Conservation (phyloP, 768 basidiomycete species). For the Trametes sanguinea region DNA sequence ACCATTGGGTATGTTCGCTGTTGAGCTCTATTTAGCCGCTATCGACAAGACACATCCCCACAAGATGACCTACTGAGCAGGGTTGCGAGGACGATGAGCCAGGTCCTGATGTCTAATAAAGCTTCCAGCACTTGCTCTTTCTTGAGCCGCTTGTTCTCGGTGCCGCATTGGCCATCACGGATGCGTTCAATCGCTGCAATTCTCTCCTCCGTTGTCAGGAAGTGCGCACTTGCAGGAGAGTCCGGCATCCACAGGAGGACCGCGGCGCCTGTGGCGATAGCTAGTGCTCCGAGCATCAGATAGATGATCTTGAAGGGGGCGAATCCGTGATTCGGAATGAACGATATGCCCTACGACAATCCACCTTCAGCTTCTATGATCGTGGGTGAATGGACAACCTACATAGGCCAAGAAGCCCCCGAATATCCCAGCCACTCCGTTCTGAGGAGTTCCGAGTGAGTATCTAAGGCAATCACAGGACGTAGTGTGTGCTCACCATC, state of each 20-base stretch:
- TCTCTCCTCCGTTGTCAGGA: slow-evolving; percentile 60
- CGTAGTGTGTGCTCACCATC: slow-evolving; percentile 45
- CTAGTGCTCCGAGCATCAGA: slow-evolving; percentile 58
- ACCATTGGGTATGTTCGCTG: slow-evolving; percentile 72
- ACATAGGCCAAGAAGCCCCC: slow-evolving; percentile 67
- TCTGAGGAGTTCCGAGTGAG: slow-evolving; percentile 2
- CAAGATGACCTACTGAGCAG: slow-evolving; percentile 49
- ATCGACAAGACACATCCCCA: not conserved
- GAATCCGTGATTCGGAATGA: slow-evolving; percentile 30
- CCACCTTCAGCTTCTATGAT: not conserved
- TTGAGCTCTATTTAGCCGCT: not conserved
- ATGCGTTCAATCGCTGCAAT: slow-evolving; percentile 67
- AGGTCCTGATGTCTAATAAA: slow-evolving; percentile 57
- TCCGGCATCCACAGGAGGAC: slow-evolving; percentile 67
- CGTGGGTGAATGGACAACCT: not conserved
- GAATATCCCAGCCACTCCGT: slow-evolving; percentile 38
- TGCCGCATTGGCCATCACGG: slow-evolving; percentile 65
- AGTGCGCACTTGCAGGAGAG: slow-evolving; percentile 59
- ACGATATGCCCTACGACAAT: slow-evolving; percentile 20
- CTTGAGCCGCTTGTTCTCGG: slow-evolving; percentile 63
- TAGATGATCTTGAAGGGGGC: slow-evolving; percentile 67
- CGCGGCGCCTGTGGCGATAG: slow-evolving; percentile 56
- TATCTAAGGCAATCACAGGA: too few relatives aligned
- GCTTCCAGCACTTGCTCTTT: slow-evolving; percentile 60
- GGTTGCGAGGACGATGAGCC: slow-evolving; percentile 65